Conservation (phyloP, 805 yeast species). For the Grigorovia jiainica region DNA sequence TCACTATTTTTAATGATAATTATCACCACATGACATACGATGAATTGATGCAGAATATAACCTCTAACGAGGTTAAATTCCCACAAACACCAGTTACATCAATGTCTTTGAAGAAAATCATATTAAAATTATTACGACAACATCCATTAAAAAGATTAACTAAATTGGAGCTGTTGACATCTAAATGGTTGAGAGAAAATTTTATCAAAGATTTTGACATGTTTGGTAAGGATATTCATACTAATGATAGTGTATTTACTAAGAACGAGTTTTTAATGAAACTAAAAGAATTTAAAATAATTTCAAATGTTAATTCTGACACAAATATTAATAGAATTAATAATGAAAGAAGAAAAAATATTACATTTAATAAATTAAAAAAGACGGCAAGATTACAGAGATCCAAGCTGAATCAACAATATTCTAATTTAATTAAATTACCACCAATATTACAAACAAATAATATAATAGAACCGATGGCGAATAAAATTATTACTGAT, state of each 20-base stretch:
- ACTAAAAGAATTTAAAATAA: not conserved
- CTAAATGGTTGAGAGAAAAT: constrained; percentile 75
- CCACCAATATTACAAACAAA: not conserved
- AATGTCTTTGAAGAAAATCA: constrained; percentile 36
- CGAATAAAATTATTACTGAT: not conserved
- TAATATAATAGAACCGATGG: not conserved
- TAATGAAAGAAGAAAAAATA: not conserved
- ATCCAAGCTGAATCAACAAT: not conserved
- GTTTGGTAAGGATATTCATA: not conserved
- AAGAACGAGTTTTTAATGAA: not conserved
- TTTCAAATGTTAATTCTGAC: not conserved
- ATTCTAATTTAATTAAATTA: not conserved
- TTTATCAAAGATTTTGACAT: constrained; percentile 31
- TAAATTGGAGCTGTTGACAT: constrained; percentile 62
- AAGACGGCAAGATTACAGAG: not conserved
- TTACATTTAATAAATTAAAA: not conserved
- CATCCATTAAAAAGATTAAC: constrained; percentile 74
- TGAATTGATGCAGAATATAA: constrained; percentile 70
- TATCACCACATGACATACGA: constrained; percentile 50
- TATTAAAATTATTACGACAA: constrained; percentile 56
- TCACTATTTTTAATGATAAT: constrained; percentile 62
- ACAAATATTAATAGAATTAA: not conserved
- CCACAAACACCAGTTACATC: constrained; percentile 22
- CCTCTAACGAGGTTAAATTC: constrained; percentile 48
- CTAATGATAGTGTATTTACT: not conserved